Conservation (phyloP, 805 yeast genomes). For the Candida taoyuanica region DNA sequence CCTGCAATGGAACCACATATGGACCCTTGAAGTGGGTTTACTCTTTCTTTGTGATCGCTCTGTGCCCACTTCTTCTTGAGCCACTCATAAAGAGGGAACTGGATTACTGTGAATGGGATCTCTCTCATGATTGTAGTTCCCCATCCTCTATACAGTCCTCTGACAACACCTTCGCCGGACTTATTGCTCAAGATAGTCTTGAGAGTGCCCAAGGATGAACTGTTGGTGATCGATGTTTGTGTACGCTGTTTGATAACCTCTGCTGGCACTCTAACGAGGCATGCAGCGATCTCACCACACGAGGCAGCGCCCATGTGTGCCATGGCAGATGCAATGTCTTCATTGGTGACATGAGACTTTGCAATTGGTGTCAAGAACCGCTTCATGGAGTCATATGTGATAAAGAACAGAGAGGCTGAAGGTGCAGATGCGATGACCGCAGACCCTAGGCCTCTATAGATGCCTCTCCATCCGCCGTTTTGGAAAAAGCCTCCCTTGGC, state of each 20-base stretch:
- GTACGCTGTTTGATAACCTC: conserved; percentile 95
- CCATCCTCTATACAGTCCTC: conserved; percentile 92
- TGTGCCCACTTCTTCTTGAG: conserved; percentile 58
- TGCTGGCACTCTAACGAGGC: conserved; percentile 92
- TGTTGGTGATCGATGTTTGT: conserved; percentile 55
- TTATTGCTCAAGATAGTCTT: conserved; percentile 54
- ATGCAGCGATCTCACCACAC: conserved; percentile 88
- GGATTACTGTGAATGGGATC: conserved; percentile 94
- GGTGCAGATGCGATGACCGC: conserved; percentile 96
- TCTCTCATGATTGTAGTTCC: conserved; percentile 88
- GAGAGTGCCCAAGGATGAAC: conserved; percentile 72
- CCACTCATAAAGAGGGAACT: conserved; percentile 89
- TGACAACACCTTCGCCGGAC: conserved; percentile 71
- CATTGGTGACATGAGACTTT: conserved; percentile 26
- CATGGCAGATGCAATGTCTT: conserved; percentile 30
- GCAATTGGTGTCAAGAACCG: conserved; percentile 35
- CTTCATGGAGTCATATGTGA: conserved; percentile 81
- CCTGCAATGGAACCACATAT: conserved; percentile 80
- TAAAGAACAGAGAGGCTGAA: conserved; percentile 67
- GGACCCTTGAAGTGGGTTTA: conserved; percentile 74
- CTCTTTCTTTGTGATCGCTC: conserved; percentile 31
- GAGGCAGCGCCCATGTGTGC: conserved; percentile 89
- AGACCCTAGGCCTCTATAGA: conserved; percentile 89
- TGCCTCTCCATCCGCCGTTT: conserved; percentile 92
- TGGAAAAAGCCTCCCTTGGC: conserved; percentile 91